A percentile compares a stretch with the other conserved stretches of the same genome.
These are phyloP conservation scores for Pseudogymnoascus sp. DNA, from an alignment of 2,329 filamentous ascomycete species.

Conservation along the genomic window DNA sequence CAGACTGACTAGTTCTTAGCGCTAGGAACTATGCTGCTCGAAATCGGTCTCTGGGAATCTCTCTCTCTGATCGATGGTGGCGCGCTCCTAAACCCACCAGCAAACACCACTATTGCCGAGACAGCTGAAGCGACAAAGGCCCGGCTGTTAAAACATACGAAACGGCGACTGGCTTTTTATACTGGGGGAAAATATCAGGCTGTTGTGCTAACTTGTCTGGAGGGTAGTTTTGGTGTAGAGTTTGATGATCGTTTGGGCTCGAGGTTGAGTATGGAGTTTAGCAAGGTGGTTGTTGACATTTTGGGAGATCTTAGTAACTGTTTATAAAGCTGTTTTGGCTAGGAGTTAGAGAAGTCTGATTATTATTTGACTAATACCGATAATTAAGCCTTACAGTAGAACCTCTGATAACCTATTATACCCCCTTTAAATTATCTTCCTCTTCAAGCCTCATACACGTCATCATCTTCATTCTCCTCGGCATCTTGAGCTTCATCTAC, in stretches of 20 bases:
- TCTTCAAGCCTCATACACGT: not conserved
- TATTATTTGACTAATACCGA: not conserved
- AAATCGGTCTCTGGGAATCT: conserved; percentile 40
- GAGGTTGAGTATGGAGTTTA: not conserved
- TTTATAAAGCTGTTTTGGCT: not conserved
- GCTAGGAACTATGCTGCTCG: conserved; percentile 44
- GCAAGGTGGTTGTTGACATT: not conserved
- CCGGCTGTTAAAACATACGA: conserved; percentile 19
- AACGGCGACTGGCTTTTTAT: conserved; percentile 17
- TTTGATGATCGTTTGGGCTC: not conserved
- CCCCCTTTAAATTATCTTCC: not conserved
- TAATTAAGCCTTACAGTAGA: not conserved
- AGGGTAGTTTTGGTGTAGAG: conserved; percentile 10
- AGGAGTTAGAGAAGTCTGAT: not conserved
- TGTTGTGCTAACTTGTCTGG: conserved; percentile 28
- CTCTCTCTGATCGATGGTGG: not conserved
- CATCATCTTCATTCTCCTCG: not conserved
- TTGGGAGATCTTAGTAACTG: not conserved
- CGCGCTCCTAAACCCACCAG: conserved; percentile 17
- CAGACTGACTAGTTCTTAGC: not conserved
- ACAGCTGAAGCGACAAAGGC: conserved; percentile 12
- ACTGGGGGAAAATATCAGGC: conserved; percentile 30
- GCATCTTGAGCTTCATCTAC: not conserved
- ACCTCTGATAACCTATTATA: not conserved
- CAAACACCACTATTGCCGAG: conserved; percentile 22